phyloP scores from a whole-genome alignment of 177 flowering plant species.

The Telopea speciosissima region DNA sequence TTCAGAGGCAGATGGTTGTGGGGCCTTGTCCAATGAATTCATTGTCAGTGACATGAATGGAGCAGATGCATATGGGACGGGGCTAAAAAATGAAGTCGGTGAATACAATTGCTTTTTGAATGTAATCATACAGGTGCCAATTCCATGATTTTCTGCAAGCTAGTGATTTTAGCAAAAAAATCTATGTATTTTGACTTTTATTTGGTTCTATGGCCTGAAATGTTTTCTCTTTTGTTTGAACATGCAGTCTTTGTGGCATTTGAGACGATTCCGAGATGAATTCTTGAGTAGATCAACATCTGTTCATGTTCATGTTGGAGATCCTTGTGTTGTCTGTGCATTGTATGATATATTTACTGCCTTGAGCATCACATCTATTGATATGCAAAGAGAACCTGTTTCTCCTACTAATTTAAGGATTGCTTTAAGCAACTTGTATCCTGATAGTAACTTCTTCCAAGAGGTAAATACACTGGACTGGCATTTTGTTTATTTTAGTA shows the following conservation, averaged over 20 bases:
- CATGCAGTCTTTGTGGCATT: conserved; percentile 86
- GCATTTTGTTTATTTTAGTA: not conserved
- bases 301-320: conserved; percentile 80
- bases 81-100: conserved; percentile 85
- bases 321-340: conserved; percentile 93
- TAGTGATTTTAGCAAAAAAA: not conserved
- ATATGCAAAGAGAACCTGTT: conserved; percentile 53
- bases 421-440: conserved; percentile 90
- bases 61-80: conserved; percentile 53
- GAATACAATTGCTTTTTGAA: conserved; percentile 97
- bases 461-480: conserved; percentile 42
- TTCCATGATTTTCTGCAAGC: not conserved
- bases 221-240: conserved; percentile 7
- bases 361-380: conserved; percentile 50
- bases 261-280: conserved; percentile 69
- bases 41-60: conserved; percentile 17
- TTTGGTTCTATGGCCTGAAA: conserved; percentile 8
- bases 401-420: conserved; percentile 80
- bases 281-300: conserved; percentile 57
- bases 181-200: not conserved
- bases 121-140: conserved; percentile 88
- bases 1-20: conserved; percentile 20
- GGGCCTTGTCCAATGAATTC: conserved; percentile 22
- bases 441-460: conserved; percentile 86
- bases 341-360: conserved; percentile 73